phyloP scores from a whole-genome alignment of 345 rosid species.

The Xanthoceras sorbifolium region DNA sequence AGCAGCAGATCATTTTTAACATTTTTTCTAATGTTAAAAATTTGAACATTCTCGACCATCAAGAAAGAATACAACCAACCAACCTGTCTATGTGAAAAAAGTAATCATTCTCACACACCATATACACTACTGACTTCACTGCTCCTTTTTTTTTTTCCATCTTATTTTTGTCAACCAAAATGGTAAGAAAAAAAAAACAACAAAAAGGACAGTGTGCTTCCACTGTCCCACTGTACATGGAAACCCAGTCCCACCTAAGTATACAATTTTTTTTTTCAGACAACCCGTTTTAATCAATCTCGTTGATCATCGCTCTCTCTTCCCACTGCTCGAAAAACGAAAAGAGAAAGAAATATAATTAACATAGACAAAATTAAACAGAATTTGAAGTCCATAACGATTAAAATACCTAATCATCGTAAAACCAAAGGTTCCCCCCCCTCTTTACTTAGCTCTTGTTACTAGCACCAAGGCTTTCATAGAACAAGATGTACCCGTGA shows the following conservation, averaged over 20 bases:
- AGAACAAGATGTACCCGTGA: slow-evolving; percentile 97
- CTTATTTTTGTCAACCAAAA: slow-evolving; percentile 40
- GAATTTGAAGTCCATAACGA: slow-evolving; percentile 35
- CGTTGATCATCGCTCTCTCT: slow-evolving; percentile 36
- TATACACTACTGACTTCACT: slow-evolving; percentile 33
- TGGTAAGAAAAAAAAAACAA: slow-evolving; percentile 22
- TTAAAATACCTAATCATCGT: slow-evolving; percentile 41
- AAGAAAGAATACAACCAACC: slow-evolving; percentile 26
- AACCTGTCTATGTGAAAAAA: slow-evolving; percentile 19
- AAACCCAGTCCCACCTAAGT: slow-evolving; percentile 54
- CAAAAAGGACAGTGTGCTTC: slow-evolving; percentile 44
- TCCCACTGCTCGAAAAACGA: slow-evolving; percentile 33
- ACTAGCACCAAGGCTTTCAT: slow-evolving; percentile 72
- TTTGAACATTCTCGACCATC: slow-evolving; percentile 33
- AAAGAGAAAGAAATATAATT: slow-evolving; percentile 24
- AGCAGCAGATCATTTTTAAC: too few relatives aligned
- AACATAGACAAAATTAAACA: slow-evolving; percentile 19
- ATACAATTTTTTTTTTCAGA: slow-evolving; percentile 37
- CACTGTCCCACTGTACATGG: slow-evolving; percentile 65
- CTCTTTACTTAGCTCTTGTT: slow-evolving; percentile 48
- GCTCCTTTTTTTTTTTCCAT: slow-evolving; percentile 29
- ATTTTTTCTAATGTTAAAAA: slow-evolving; percentile 22
- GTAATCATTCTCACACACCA: slow-evolving; percentile 33
- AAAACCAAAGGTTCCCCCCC: slow-evolving; percentile 21
- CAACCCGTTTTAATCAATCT: slow-evolving; percentile 36